Percentiles rank a stretch among this genome's conserved stretches.
phyloP scores from a whole-genome alignment of 73 alveolate species.

The Durusdinium trenchii region DNA sequence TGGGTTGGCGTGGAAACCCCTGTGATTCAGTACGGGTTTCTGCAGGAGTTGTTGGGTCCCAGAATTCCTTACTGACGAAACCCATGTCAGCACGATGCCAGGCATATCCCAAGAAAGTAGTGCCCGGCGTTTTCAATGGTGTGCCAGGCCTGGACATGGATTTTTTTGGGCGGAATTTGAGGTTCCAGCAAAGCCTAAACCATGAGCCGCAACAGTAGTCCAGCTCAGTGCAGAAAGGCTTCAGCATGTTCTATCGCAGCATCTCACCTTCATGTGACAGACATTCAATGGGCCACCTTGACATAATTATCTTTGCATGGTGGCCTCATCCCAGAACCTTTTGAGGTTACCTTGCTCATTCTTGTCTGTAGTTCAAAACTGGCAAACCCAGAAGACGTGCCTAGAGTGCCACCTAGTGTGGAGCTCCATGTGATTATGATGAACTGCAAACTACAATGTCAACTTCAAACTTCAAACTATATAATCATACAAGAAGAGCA shows the following conservation, averaged over 20 bases:
- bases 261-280: too few species aligned
- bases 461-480: not conserved
- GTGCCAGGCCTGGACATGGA: slow-evolving; percentile 19
- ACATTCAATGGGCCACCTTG: not conserved
- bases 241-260: too few species aligned
- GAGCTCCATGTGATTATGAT: too few species aligned
- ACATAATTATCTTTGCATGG: not conserved
- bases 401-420: not conserved
- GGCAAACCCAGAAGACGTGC: not conserved
- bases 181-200: too few species aligned
- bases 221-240: too few species aligned
- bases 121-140: slow-evolving; percentile 45
- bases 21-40: not conserved
- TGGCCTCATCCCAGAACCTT: not conserved
- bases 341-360: not conserved
- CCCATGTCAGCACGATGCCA: not conserved
- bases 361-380: too few species aligned
- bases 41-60: not conserved
- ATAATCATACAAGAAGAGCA: not conserved
- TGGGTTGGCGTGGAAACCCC: not conserved
- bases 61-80: not conserved
- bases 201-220: too few species aligned
- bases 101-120: slow-evolving; percentile 52
- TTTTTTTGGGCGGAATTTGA: too few species aligned
- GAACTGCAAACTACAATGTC: not conserved